A percentile compares a stretch with the other conserved stretches of the same genome.
phyloP scores from a whole-genome alignment of 2,329 filamentous ascomycete genomes.

The Venturia nashicola region DNA sequence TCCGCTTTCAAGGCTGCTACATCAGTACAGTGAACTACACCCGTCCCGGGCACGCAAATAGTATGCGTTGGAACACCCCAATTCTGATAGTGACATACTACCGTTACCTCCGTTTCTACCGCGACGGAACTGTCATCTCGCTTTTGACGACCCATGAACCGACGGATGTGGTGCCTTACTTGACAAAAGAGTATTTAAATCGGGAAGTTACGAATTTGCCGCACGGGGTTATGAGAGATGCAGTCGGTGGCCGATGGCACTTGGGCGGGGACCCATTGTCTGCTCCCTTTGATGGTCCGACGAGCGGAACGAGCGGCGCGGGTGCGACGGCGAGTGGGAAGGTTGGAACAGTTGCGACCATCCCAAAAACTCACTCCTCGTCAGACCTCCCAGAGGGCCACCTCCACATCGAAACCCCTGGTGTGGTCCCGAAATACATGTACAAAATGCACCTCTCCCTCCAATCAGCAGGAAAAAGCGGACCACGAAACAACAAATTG shows the following conservation, averaged over 20 bases:
- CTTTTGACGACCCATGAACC: constrained; percentile 74
- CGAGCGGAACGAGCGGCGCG: constrained; percentile 10
- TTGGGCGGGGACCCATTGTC: constrained; percentile 22
- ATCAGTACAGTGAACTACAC: constrained; percentile 96
- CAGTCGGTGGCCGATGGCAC: constrained; percentile 54
- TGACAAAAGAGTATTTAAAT: constrained; percentile 58
- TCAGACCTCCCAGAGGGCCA: constrained; percentile 42
- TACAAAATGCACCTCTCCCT: constrained; percentile 73
- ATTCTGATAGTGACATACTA: constrained; percentile 97
- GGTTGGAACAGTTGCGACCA: too few relatives aligned
- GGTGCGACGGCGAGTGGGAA: neutral
- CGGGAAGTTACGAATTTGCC: constrained; percentile 26
- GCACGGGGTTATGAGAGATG: constrained; percentile 53
- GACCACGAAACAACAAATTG: constrained; percentile 71
- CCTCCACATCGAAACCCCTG: constrained; percentile 76
- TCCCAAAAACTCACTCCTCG: constrained; percentile 19
- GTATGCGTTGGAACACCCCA: constrained; percentile 65
- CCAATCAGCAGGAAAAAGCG: constrained; percentile 41
- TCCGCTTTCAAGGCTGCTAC: constrained; percentile 92
- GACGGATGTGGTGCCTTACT: constrained; percentile 71
- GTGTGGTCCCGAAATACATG: constrained; percentile 64
- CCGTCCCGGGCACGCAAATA: constrained; percentile 62
- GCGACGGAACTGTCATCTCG: constrained; percentile 72
- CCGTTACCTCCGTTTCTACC: constrained; percentile 89
- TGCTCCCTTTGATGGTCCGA: neutral